A percentile compares a stretch with the other conserved stretches of the same genome.
Conservation (phyloP, 352 stramenopile species). For the Peronospora destructor region DNA sequence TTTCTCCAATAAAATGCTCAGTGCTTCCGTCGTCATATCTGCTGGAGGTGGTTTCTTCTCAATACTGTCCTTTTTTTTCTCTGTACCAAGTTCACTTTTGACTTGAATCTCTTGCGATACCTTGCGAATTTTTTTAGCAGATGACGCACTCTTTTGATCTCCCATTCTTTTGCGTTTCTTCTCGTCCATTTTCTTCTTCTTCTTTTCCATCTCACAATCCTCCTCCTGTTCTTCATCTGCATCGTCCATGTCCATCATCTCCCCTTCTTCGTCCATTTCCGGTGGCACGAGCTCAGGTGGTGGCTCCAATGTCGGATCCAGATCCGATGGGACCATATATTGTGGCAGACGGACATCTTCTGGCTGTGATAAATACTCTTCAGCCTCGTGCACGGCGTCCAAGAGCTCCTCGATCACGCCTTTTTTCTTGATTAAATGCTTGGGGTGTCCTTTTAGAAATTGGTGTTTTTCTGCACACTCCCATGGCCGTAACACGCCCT, state of each 20-base stretch:
- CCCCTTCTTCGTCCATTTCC: slow-evolving; percentile 27
- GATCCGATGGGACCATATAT: slow-evolving; percentile 76
- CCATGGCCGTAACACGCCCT: slow-evolving; percentile 60
- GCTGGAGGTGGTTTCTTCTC: slow-evolving; percentile 25
- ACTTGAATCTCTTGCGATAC: slow-evolving; percentile 32
- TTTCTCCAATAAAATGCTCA: slow-evolving; percentile 57
- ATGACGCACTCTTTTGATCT: too few relatives aligned
- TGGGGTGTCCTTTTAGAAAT: slow-evolving; percentile 62
- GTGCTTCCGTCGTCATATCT: slow-evolving; percentile 32
- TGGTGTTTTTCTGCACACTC: slow-evolving; percentile 61
- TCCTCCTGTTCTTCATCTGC: slow-evolving; percentile 7
- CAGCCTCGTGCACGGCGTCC: slow-evolving; percentile 53
- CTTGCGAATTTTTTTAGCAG: slow-evolving; percentile 36
- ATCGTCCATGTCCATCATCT: slow-evolving; percentile 25
- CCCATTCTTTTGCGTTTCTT: slow-evolving; percentile 36
- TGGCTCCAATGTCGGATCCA: slow-evolving; percentile 66
- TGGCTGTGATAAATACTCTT: slow-evolving; percentile 70
- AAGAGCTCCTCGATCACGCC: slow-evolving; percentile 37
- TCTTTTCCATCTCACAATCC: slow-evolving; percentile 10
- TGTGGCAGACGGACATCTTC: slow-evolving; percentile 69
- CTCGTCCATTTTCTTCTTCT: slow-evolving; percentile 30
- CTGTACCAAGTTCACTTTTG: slow-evolving; percentile 22
- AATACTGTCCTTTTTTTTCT: slow-evolving; percentile 7
- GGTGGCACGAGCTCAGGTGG: slow-evolving; percentile 37
- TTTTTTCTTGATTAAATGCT: slow-evolving; percentile 69